A percentile compares a stretch with the other conserved stretches of the same genome.
Conservation (phyloP, 148 eudicot genomes). For the Agrostemma githago region DNA sequence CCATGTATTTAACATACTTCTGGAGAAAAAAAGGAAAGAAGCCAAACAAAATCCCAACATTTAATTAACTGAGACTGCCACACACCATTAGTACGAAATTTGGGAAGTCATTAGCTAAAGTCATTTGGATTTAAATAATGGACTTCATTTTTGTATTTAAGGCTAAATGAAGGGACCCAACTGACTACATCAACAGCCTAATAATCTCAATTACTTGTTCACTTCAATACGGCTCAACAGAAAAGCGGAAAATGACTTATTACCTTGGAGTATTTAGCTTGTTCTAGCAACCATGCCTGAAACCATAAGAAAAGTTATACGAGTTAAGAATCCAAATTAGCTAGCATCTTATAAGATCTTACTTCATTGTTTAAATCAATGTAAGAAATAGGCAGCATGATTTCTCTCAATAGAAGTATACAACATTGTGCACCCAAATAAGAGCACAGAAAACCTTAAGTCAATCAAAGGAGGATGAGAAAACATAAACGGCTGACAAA, state of each 20-base stretch:
- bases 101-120: neutral
- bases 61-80: neutral
- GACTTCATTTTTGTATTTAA: neutral
- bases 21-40: neutral
- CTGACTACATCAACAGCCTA: neutral
- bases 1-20: neutral
- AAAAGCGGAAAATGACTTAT: neutral
- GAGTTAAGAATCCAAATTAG: constrained; percentile 10
- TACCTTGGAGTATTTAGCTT: constrained; percentile 88
- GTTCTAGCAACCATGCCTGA: constrained; percentile 83
- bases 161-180: neutral
- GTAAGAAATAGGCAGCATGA: neutral
- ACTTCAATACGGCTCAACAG: neutral
- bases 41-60: neutral
- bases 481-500: neutral
- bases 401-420: neutral
- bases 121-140: neutral
- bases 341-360: neutral
- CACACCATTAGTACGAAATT: neutral
- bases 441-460: neutral
- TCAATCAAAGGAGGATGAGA: constrained; percentile 5
- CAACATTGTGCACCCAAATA: neutral
- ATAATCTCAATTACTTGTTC: neutral
- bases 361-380: constrained; percentile 5
- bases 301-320: constrained; percentile 16